phyloP scores from a whole-genome alignment of 73 alveolate genomes.

The Uronychia binucleata region DNA sequence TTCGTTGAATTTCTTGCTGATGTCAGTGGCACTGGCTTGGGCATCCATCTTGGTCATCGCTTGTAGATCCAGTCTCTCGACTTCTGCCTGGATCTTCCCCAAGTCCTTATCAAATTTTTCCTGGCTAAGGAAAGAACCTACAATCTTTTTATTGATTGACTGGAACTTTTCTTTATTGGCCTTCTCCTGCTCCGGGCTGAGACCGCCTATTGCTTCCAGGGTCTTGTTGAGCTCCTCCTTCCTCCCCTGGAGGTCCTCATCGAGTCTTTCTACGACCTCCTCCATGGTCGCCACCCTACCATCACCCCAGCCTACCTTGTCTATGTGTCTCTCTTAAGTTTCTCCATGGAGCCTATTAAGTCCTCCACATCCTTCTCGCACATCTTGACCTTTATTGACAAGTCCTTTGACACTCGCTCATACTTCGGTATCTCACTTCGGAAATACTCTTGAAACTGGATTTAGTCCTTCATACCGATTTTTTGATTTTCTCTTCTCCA shows the following conservation, averaged over 20 bases:
- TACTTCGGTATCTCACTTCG: conserved; percentile 6
- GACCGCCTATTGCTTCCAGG: neutral
- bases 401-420: conserved; percentile 4
- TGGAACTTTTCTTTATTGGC: neutral
- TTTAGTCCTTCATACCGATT: neutral
- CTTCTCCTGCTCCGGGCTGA: neutral
- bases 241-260: neutral
- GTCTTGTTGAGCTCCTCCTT: neutral
- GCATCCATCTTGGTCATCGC: neutral
- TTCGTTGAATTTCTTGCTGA: neutral
- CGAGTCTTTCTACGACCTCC: neutral
- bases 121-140: neutral
- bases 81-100: neutral
- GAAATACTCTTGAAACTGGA: conserved; percentile 5
- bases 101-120: neutral
- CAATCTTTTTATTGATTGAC: neutral
- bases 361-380: neutral
- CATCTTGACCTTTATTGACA: neutral
- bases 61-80: neutral
- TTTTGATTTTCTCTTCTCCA: conserved; percentile 4
- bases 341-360: neutral
- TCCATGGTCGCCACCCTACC: neutral
- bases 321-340: neutral
- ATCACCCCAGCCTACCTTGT: no score
- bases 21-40: neutral